phyloP scores from a whole-genome alignment of 306 rosid species.

The Quercus alba region DNA sequence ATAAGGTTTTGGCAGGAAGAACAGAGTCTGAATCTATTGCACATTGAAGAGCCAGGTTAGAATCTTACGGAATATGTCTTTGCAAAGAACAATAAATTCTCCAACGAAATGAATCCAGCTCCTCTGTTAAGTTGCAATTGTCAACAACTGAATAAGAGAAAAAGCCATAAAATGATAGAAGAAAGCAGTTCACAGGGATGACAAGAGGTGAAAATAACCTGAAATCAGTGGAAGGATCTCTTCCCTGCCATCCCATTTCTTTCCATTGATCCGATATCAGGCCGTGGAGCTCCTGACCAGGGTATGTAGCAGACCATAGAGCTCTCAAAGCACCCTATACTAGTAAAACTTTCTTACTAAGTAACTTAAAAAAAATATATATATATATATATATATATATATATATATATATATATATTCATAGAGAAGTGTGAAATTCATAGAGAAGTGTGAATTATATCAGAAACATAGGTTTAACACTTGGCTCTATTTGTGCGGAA shows the following conservation, averaged over 20 bases:
- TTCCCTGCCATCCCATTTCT: slow-evolving; percentile 99
- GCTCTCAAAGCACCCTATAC: slow-evolving; percentile 80
- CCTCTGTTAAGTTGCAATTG: slow-evolving; percentile 51
- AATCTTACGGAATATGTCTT: slow-evolving; percentile 69
- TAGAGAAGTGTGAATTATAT: background rate
- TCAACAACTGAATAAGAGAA: slow-evolving; percentile 11
- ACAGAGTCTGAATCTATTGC: too few relatives aligned
- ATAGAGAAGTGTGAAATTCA: background rate
- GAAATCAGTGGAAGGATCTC: slow-evolving; percentile 95
- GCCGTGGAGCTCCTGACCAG: slow-evolving; percentile 66
- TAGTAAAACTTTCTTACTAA: slow-evolving; percentile 24
- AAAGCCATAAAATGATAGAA: background rate
- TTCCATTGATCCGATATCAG: slow-evolving; percentile 95
- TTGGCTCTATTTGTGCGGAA: background rate
- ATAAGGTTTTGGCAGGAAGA: background rate
- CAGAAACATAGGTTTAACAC: background rate
- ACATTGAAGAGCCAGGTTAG: background rate
- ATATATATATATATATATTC: too few relatives aligned
- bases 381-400: too few relatives aligned
- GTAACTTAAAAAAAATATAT: background rate
- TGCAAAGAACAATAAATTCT: slow-evolving; percentile 84
- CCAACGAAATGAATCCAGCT: slow-evolving; percentile 93
- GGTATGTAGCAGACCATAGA: slow-evolving; percentile 77
- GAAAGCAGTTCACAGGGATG: background rate
- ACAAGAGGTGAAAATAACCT: slow-evolving; percentile 45